These are phyloP conservation scores for Tricladium varicosporioides DNA, from an alignment of 2,329 filamentous ascomycete genomes.

Conservation along the genomic window DNA sequence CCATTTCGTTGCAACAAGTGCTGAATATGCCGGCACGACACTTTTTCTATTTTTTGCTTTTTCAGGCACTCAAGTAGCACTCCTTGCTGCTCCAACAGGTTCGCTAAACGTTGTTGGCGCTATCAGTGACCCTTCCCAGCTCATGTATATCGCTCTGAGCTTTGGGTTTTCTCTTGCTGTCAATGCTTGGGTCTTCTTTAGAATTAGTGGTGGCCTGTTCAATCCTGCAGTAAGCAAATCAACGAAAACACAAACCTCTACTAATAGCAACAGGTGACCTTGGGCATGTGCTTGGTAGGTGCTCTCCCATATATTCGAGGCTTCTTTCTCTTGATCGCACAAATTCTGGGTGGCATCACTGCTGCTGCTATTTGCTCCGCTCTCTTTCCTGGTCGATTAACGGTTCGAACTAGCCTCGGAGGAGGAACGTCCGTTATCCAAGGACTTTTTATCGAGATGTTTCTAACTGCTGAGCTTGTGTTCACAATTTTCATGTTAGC, in stretches of 20 bases:
- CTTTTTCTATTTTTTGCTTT: slow-evolving; percentile 32
- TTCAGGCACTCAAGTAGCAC: slow-evolving; percentile 25
- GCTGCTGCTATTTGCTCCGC: slow-evolving; percentile 41
- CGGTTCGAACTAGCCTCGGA: slow-evolving; percentile 41
- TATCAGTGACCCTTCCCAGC: slow-evolving; percentile 38
- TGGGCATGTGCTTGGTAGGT: slow-evolving; percentile 37
- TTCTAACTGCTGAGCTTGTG: slow-evolving; percentile 46
- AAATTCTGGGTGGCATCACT: slow-evolving; percentile 35
- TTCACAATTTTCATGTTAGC: slow-evolving; percentile 51
- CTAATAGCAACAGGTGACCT: slow-evolving; percentile 28
- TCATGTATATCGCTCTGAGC: slow-evolving; percentile 32
- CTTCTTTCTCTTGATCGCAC: slow-evolving; percentile 30
- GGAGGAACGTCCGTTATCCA: slow-evolving; percentile 40
- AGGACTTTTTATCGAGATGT: slow-evolving; percentile 49
- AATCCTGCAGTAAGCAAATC: slow-evolving; percentile 40
- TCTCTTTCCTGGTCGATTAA: slow-evolving; percentile 44
- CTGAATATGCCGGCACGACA: slow-evolving; percentile 25
- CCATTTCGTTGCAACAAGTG: slow-evolving; percentile 24
- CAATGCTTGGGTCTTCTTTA: slow-evolving; percentile 52
- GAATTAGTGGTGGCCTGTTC: slow-evolving; percentile 47
- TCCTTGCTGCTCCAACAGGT: slow-evolving; percentile 26
- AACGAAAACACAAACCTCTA: background rate
- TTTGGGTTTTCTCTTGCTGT: slow-evolving; percentile 41
- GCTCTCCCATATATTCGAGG: slow-evolving; percentile 32
- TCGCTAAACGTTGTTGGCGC: slow-evolving; percentile 39